phyloP scores from a whole-genome alignment of 352 stramenopile species.

The Phytophthora citricola region DNA sequence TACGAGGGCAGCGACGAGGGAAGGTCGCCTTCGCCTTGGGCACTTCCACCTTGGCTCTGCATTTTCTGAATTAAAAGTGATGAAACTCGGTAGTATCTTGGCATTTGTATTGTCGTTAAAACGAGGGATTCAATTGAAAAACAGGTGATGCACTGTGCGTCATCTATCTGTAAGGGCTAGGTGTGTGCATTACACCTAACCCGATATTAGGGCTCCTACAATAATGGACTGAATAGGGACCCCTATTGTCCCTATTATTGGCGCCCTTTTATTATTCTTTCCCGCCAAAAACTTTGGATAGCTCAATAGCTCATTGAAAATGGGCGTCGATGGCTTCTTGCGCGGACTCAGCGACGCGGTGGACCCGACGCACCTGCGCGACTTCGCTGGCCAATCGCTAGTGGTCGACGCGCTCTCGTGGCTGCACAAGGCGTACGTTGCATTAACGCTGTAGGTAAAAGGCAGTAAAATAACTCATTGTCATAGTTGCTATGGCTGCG shows the following conservation, averaged over 20 bases:
- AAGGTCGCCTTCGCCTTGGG: slow-evolving; percentile 55
- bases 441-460: background rate
- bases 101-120: slow-evolving; percentile 5
- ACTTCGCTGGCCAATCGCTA: slow-evolving; percentile 62
- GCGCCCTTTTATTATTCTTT: too few relatives aligned
- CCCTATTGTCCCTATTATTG: too few relatives aligned
- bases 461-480: slow-evolving; percentile 7
- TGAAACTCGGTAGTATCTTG: background rate
- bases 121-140: background rate
- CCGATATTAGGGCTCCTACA: too few relatives aligned
- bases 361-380: slow-evolving; percentile 56
- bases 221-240: too few relatives aligned
- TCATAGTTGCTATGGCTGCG: slow-evolving; percentile 76
- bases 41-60: slow-evolving; percentile 29
- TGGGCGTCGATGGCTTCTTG: slow-evolving; percentile 78
- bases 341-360: slow-evolving; percentile 64
- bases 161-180: background rate
- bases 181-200: background rate
- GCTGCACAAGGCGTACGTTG: slow-evolving; percentile 81
- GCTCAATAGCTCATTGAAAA: background rate
- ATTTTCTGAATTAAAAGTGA: slow-evolving; percentile 13
- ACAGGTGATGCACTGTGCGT: background rate
- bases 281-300: too few relatives aligned
- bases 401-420: slow-evolving; percentile 81
- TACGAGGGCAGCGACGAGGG: slow-evolving; percentile 82